These are phyloP conservation scores for Oryza coarctata DNA, from an alignment of 176 grass and related monocot genomes.

Conservation along the genomic window DNA sequence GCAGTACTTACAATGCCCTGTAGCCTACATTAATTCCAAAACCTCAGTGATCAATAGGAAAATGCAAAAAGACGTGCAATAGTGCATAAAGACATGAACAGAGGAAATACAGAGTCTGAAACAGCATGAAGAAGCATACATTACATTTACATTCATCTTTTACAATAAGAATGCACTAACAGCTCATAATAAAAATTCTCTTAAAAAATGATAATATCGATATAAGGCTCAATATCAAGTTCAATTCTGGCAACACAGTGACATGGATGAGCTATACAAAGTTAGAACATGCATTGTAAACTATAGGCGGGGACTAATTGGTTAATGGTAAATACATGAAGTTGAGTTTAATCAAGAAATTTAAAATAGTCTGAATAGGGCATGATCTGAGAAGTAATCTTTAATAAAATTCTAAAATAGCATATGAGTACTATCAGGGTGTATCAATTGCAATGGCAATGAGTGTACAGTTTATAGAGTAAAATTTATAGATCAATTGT, in stretches of 20 bases:
- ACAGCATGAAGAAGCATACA: conserved; percentile 12
- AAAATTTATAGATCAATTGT: background rate
- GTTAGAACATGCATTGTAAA: conserved; percentile 16
- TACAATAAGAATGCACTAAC: conserved; percentile 8
- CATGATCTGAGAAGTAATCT: conserved; percentile 1
- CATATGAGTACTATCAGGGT: background rate
- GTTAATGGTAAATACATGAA: background rate
- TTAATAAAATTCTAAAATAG: background rate
- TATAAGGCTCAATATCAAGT: background rate
- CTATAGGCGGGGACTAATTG: background rate
- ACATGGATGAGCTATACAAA: background rate
- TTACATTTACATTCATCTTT: background rate
- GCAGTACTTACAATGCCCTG: conserved; percentile 47
- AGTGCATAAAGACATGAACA: conserved; percentile 34
- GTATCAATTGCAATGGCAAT: background rate
- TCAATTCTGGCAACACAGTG: background rate
- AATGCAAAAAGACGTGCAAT: background rate
- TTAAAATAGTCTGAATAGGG: background rate
- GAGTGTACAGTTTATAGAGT: background rate
- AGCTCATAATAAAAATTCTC: background rate
- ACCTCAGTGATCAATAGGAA: conserved; percentile 14
- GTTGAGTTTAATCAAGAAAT: background rate
- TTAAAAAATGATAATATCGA: conserved; percentile 11
- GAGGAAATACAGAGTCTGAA: conserved; percentile 19
- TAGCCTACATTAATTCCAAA: conserved; percentile 39